A percentile compares a stretch with the other conserved stretches of the same genome.
Conservation (phyloP, 768 basidiomycete genomes). For the Amyloporia xantha region DNA sequence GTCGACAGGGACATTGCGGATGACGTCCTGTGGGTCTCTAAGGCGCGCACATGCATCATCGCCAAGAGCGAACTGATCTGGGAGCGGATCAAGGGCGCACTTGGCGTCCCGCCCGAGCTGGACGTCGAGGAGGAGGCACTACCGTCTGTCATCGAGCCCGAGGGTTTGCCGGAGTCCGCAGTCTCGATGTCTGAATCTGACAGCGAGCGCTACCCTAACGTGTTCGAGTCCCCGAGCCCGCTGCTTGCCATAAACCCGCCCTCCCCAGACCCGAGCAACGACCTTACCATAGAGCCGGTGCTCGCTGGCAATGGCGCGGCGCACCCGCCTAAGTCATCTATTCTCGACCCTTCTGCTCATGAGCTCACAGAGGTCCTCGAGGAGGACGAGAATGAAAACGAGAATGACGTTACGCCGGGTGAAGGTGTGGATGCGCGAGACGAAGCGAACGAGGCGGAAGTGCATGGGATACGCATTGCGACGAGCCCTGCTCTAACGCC, state of each 20-base stretch:
- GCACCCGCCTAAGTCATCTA: conserved; percentile 15
- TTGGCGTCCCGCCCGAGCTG: conserved; percentile 83
- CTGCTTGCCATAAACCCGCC: not conserved
- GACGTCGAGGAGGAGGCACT: conserved; percentile 46
- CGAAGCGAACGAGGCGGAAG: conserved; percentile 30
- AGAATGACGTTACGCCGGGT: no score
- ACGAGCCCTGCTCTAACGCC: conserved; percentile 15
- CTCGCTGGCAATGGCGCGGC: conserved; percentile 21
- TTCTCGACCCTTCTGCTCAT: conserved; percentile 11
- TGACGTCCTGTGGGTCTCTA: conserved; percentile 69
- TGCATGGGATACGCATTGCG: conserved; percentile 25
- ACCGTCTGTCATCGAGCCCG: conserved; percentile 2
- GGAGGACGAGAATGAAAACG: conserved; percentile 25
- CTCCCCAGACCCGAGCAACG: conserved; percentile 4
- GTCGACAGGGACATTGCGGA: conserved; percentile 55
- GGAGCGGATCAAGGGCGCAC: conserved; percentile 83
- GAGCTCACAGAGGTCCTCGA: conserved; percentile 20
- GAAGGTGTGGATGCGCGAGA: conserved; percentile 12
- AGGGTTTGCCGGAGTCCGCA: not conserved
- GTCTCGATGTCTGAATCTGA: not conserved
- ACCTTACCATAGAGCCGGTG: conserved; percentile 27
- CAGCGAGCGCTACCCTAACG: not conserved
- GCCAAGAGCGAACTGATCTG: conserved; percentile 80
- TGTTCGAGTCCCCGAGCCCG: conserved; percentile 2
- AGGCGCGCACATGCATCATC: conserved; percentile 69